A percentile compares a stretch with the other conserved stretches of the same genome.
These are phyloP conservation scores for Helicocarpus griseus DNA, from an alignment of 2,329 filamentous ascomycete genomes.

Conservation along the genomic window DNA sequence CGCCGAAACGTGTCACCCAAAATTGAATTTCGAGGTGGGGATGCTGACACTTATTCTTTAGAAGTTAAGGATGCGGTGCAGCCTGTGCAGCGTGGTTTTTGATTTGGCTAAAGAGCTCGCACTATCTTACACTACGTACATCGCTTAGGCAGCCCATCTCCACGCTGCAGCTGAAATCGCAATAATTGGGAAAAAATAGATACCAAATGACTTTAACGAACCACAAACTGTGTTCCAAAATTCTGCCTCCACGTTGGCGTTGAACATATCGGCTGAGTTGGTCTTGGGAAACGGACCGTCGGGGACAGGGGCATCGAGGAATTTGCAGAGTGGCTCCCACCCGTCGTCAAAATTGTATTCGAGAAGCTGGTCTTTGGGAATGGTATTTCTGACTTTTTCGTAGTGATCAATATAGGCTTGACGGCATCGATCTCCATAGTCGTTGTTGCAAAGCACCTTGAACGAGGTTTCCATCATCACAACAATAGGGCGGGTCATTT, in stretches of 20 bases:
- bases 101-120: background rate
- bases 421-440: conserved; percentile 37
- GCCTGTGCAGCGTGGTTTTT: too few species aligned
- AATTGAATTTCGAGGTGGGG: too few species aligned
- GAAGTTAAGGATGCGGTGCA: too few species aligned
- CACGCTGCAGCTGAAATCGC: background rate
- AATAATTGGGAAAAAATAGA: background rate
- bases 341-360: conserved; percentile 48
- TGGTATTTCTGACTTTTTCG: conserved; percentile 39
- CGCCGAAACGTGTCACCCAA: too few species aligned
- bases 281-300: conserved; percentile 37
- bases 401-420: conserved; percentile 51
- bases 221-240: background rate
- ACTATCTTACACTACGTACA: background rate
- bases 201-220: background rate
- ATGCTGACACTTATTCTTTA: too few species aligned
- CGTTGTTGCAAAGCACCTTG: conserved; percentile 32
- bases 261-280: conserved; percentile 22
- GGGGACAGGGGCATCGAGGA: conserved; percentile 43
- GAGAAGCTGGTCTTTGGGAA: conserved; percentile 41
- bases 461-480: conserved; percentile 22
- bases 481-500: conserved; percentile 40
- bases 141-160: conserved; percentile 1
- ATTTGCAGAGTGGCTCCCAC: conserved; percentile 42
- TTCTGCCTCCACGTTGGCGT: background rate